Percentiles rank a stretch among this genome's conserved stretches.
phyloP scores from a whole-genome alignment of 2,329 filamentous ascomycete species.

The Bipolaris zeicola region DNA sequence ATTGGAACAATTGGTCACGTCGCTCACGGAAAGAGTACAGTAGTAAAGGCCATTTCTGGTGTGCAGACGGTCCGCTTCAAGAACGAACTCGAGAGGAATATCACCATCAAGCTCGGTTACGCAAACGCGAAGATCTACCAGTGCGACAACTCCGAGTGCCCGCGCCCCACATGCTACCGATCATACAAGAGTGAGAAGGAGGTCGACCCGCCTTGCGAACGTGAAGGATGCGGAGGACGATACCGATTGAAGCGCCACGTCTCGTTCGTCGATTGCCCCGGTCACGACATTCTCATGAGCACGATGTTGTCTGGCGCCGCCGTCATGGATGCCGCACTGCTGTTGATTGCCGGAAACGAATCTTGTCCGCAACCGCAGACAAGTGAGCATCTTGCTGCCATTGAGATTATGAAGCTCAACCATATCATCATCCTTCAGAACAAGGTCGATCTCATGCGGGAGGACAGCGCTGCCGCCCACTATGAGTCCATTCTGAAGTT shows the following conservation, averaged over 20 bases:
- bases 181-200: constrained; percentile 99
- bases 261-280: constrained; percentile 96
- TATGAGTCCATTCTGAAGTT: constrained; percentile 98
- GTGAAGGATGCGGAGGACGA: constrained; percentile 84
- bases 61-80: constrained; percentile 99
- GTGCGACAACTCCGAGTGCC: constrained; percentile 90
- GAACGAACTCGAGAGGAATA: constrained; percentile 98
- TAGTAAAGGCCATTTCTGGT: constrained; percentile 98
- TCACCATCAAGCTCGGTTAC: constrained; percentile 99
- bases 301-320: constrained; percentile 99
- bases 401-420: constrained; percentile 99
- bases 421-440: constrained; percentile 99
- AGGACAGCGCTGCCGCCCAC: constrained; percentile 91
- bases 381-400: constrained; percentile 96
- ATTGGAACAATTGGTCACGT: constrained; percentile 98
- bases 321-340: constrained; percentile 97
- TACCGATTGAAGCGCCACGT: constrained; percentile 73
- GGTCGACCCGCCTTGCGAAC: constrained; percentile 93
- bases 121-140: constrained; percentile 99
- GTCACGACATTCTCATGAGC: constrained; percentile 99
- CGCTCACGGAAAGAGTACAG: constrained; percentile 97
- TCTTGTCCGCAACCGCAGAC: constrained; percentile 97
- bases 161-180: constrained; percentile 91
- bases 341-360: constrained; percentile 98
- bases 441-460: constrained; percentile 98